Base-by-base conservation (phyloP, 176 grass and related monocot genomes). In the Musa itinerans region DNA sequence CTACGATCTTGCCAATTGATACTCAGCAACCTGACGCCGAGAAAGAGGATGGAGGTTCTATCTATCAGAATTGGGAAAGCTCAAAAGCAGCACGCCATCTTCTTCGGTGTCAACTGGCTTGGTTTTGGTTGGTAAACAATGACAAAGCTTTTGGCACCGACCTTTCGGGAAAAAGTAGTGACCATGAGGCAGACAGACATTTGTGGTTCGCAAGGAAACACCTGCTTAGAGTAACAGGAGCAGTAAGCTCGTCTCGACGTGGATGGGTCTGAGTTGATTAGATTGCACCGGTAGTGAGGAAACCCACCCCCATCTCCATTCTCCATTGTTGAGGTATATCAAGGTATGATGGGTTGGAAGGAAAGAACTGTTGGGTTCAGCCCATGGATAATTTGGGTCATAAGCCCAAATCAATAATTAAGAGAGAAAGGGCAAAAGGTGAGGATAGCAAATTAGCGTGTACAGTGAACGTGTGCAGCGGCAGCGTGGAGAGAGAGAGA, bases 341-440 rank as follows among this genome's bases (percentile, higher is more conserved):
- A 53, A 72, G 70, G 23, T 72, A 20, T 12, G 70, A 54, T 25
- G 50, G n/a, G 50, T 72, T 72, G 51, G 70, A 72, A 72, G 70
- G 70, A 19, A 72, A 53, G 70, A n/a, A n/a, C n/a, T n/a, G n/a
- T n/a, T n/a, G n/a, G n/a, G n/a, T n/a, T n/a, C n/a, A n/a, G n/a
- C n/a, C n/a, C n/a, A n/a, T n/a, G n/a, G n/a, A n/a, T n/a, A n/a
- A n/a, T n/a, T n/a, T n/a, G n/a, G n/a, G n/a, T n/a, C n/a, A n/a
- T n/a, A n/a, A n/a, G n/a, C n/a, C n/a, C n/a, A n/a, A n/a, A n/a
- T n/a, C n/a, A n/a, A n/a, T n/a, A n/a, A n/a, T n/a, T n/a, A n/a
- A n/a, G n/a, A n/a, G n/a, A n/a, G n/a, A n/a, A n/a, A n/a, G n/a
- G n/a, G n/a, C n/a, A n/a, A n/a, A n/a, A n/a, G n/a, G n/a, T n/a